phyloP scores from a whole-genome alignment of 768 basidiomycete species.

The Russula dissimulans region DNA sequence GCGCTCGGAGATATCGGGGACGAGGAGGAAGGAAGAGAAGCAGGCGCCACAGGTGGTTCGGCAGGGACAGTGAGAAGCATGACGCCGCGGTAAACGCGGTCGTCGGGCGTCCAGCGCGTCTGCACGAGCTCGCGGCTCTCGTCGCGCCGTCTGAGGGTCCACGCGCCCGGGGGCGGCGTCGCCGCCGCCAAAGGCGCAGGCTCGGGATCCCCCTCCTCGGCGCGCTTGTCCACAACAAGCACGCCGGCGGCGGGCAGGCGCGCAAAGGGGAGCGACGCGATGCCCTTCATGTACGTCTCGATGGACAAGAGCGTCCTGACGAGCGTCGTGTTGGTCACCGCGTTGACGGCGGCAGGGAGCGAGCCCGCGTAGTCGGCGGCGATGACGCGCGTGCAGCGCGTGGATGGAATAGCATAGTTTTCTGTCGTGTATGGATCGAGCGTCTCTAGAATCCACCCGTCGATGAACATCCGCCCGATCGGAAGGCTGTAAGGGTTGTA shows the following conservation, averaged over 20 bases:
- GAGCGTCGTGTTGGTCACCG: constrained; percentile 71
- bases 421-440: constrained; percentile 92
- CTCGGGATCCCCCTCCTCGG: constrained; percentile 33
- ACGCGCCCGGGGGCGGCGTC: constrained; percentile 25
- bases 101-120: constrained; percentile 43
- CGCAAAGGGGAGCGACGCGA: constrained; percentile 56
- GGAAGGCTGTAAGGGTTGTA: constrained; percentile 72
- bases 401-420: constrained; percentile 90
- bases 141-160: constrained; percentile 56
- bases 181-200: constrained; percentile 3
- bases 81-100: constrained; percentile 41
- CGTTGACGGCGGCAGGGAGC: constrained; percentile 76
- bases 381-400: constrained; percentile 74
- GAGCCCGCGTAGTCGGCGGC: constrained; percentile 83
- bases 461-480: constrained; percentile 73
- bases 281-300: constrained; percentile 62
- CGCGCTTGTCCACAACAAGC: constrained; percentile 45
- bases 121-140: constrained; percentile 47
- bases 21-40: constrained; percentile 3
- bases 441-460: constrained; percentile 95
- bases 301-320: constrained; percentile 64
- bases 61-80: constrained; percentile 36
- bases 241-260: constrained; percentile 60
- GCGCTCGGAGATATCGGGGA: constrained; percentile 10
- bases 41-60: background rate